phyloP scores from a whole-genome alignment of 1,284 basidiomycete species.

The Ganoderma lucidum region DNA sequence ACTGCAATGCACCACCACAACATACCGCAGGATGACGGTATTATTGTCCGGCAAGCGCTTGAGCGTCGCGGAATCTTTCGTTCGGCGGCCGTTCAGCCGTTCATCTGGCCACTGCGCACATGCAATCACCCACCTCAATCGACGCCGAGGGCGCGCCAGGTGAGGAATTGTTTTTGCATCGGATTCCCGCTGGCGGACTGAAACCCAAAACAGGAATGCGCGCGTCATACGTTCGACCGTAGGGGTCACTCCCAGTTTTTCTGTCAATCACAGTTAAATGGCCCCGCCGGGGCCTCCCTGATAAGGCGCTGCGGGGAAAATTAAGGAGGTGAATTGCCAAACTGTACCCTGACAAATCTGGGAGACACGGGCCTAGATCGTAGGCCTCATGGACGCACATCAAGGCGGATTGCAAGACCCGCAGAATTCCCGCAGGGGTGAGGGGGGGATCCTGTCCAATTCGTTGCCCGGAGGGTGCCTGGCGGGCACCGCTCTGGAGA shows the following conservation, averaged over 20 bases:
- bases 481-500: background rate
- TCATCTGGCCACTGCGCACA: background rate
- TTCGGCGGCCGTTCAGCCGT: background rate
- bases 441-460: background rate
- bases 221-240: background rate
- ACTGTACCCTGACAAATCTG: background rate
- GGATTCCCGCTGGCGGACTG: background rate
- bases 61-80: background rate
- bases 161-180: background rate
- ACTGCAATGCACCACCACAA: background rate
- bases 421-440: background rate
- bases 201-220: background rate
- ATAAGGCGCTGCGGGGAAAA: background rate
- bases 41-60: background rate
- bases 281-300: background rate
- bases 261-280: background rate
- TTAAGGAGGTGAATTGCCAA: background rate
- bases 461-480: background rate
- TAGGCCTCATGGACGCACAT: background rate
- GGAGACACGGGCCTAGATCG: background rate
- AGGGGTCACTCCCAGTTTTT: background rate
- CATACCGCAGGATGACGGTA: background rate
- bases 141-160: background rate
- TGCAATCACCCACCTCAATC: background rate
- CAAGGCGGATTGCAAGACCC: background rate